These are phyloP conservation scores for Gossypium thurberi DNA, from an alignment of 345 rosid species.

Conservation along the genomic window DNA sequence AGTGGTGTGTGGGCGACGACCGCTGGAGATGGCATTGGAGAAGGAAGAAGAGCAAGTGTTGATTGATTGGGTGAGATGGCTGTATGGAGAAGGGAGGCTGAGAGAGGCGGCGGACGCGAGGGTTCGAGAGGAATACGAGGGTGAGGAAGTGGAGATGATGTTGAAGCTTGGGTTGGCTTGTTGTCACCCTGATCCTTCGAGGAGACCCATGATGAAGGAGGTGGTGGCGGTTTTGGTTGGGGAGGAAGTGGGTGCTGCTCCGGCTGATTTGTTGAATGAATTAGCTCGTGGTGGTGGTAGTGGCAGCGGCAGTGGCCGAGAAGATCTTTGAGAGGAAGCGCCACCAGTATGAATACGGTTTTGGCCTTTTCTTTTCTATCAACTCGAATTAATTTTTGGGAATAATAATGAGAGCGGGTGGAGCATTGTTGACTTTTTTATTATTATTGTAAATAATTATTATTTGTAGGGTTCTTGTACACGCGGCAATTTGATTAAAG, in stretches of 20 bases:
- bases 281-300: conserved; percentile 21
- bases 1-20: conserved; percentile 71
- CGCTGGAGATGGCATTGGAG: conserved; percentile 38
- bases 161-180: conserved; percentile 82
- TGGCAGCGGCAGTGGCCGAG: not conserved
- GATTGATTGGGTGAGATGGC: conserved; percentile 62
- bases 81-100: conserved; percentile 46
- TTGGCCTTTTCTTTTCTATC: not conserved
- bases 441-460: too few species aligned
- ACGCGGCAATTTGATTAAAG: too few species aligned
- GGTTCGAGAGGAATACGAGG: conserved; percentile 35
- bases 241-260: conserved; percentile 30
- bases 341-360: conserved; percentile 15
- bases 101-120: conserved; percentile 56
- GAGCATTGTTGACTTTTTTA: not conserved
- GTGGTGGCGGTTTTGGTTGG: conserved; percentile 51
- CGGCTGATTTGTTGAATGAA: conserved; percentile 33
- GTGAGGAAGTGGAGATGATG: conserved; percentile 53
- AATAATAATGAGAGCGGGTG: not conserved
- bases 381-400: too few species aligned
- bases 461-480: too few species aligned
- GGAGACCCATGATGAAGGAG: conserved; percentile 68
- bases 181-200: conserved; percentile 70
- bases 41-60: conserved; percentile 62
- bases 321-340: not conserved